Percentiles rank a stretch among this genome's conserved stretches.
Conservation (phyloP, 106 monocot genomes). For the Dendrobium catenatum region DNA sequence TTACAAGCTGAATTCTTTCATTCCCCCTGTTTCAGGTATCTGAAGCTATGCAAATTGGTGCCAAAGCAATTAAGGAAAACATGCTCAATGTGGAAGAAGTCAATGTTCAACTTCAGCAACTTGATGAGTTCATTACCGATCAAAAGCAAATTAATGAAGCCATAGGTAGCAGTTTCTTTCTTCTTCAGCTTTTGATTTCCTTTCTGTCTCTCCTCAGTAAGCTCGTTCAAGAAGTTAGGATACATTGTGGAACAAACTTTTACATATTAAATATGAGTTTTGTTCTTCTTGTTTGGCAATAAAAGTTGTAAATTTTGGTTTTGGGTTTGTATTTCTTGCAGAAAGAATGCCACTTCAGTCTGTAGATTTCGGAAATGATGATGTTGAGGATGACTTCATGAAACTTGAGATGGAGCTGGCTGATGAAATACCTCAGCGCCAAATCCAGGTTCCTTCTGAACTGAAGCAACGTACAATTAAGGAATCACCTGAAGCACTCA, state of each 20-base stretch:
- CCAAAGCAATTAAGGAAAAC: conserved; percentile 63
- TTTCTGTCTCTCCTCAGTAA: neutral
- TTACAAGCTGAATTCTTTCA: neutral
- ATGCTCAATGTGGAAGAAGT: conserved; percentile 66
- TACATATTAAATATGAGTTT: neutral
- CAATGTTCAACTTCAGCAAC: conserved; percentile 49
- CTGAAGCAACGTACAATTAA: conserved; percentile 10
- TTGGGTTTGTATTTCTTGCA: conserved; percentile 12
- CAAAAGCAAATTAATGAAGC: conserved; percentile 59
- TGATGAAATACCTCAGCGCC: conserved; percentile 15
- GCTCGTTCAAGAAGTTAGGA: neutral
- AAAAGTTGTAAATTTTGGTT: neutral
- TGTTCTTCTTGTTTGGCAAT: neutral
- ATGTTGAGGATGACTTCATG: conserved; percentile 64
- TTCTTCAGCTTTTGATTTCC: neutral
- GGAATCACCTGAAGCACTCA: conserved; percentile 29
- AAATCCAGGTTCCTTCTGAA: neutral
- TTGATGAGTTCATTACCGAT: conserved; percentile 42
- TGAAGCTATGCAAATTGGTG: conserved; percentile 78
- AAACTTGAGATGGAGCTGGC: conserved; percentile 51
- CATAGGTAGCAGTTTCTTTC: conserved; percentile 39
- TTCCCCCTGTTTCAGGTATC: conserved; percentile 36
- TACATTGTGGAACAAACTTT: neutral
- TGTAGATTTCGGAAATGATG: conserved; percentile 44
- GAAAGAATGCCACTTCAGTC: conserved; percentile 35